A percentile compares a stretch with the other conserved stretches of the same genome.
These are phyloP conservation scores for Neostapfia colusana DNA, from an alignment of 176 grass and related monocot species.

Conservation along the genomic window DNA sequence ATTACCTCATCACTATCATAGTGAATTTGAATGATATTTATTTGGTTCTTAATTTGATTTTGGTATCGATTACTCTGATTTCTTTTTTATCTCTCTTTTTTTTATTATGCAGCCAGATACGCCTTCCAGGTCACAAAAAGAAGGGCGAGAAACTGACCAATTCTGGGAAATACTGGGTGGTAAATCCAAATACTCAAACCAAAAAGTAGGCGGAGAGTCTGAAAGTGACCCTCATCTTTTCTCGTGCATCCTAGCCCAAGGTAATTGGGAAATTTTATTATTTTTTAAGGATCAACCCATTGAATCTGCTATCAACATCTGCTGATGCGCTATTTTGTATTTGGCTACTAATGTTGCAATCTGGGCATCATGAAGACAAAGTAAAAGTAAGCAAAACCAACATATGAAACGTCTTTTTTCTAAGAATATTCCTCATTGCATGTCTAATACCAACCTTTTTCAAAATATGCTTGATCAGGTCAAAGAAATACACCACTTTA, in stretches of 20 bases:
- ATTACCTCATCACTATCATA: constrained; percentile 2
- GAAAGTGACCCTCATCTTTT: constrained; percentile 92
- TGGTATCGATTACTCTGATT: neutral
- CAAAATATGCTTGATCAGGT: constrained; percentile 52
- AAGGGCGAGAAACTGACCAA: constrained; percentile 85
- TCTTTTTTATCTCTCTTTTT: constrained; percentile 21
- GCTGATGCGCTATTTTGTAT: constrained; percentile 14
- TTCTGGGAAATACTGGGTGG: constrained; percentile 88
- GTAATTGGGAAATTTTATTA: constrained; percentile 41
- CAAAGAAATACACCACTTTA: constrained; percentile 84
- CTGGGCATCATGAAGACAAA: constrained; percentile 49
- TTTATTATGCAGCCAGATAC: constrained; percentile 68
- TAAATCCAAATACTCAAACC: constrained; percentile 80
- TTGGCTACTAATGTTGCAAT: constrained; percentile 2
- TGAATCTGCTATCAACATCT: constrained; percentile 20
- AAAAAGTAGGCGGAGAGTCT: constrained; percentile 73
- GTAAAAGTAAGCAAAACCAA: constrained; percentile 54
- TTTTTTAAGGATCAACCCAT: constrained; percentile 15
- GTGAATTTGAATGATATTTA: neutral
- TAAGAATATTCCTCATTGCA: neutral
- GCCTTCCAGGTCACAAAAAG: constrained; percentile 76
- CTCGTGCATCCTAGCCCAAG: constrained; percentile 75
- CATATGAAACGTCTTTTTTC: constrained; percentile 5
- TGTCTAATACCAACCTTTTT: constrained; percentile 31
- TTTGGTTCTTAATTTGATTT: constrained; percentile 23